Base-by-base conservation (phyloP, 331 rosid genomes). In the Quercus phellos region DNA sequence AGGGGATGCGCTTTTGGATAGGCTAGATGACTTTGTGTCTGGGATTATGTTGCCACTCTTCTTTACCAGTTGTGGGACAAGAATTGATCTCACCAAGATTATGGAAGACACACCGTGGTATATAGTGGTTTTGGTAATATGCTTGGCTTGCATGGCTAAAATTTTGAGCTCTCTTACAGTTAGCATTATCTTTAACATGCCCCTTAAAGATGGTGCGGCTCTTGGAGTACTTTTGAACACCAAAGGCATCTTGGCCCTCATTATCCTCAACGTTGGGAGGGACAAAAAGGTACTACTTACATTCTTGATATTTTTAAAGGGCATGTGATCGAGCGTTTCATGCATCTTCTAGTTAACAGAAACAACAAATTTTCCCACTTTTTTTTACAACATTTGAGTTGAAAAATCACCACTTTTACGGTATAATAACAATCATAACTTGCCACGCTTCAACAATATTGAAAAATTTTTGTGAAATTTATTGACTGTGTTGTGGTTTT, bases 151-250 rank as follows among this genome's bases (percentile, higher is more conserved):
- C 12, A 8, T 55, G 17, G 76, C 88, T 7, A 90, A 88, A 70
- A n/a, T 90, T 32, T 26, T 84, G 3, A 79, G 92, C 54, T 85
- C 90, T 55, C 35, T 85, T 11, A 4, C 82, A 18, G 85, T 68
- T 4, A 55, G 80, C 21, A 21, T 74, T 5, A 72, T 83, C 74
- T 69, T 80, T 64, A 79, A 85, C 12, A 83, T 84, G 83, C 75
- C 74, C 4, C 18, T 66, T 17, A 68, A 82, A 17, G 90, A 88
- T 42, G 81, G 86, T 35, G 32, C 82, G 42, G 81, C 87, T 55
- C 81, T 90, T 4, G 95, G 92, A 5, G 42, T 89, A 22, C 81
- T 90, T 46, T 68, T 87, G 75, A 90, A 88, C 77, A 83, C 92
- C 54, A 90, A 90, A 43, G 95, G 91, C 22, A 71, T 88, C 46